These are phyloP conservation scores for Sarocladiaceae sp. DNA, from an alignment of 2,329 filamentous ascomycete species.

Conservation along the genomic window DNA sequence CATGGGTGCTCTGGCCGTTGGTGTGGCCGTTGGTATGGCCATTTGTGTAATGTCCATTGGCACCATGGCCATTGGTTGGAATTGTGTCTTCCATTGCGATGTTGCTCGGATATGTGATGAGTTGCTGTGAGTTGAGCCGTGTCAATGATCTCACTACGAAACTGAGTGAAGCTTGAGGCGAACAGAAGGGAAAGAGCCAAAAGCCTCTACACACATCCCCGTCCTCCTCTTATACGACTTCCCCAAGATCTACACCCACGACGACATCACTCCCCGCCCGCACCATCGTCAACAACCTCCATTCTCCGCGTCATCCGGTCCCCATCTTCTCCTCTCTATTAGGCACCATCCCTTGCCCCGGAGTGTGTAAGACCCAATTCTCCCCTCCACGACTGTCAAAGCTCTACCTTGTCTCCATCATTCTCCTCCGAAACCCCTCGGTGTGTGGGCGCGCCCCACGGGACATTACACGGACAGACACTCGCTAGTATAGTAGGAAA, in stretches of 20 bases:
- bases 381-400: too few relatives aligned
- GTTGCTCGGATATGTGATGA: not conserved
- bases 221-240: not conserved
- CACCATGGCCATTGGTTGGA: not conserved
- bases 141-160: too few relatives aligned
- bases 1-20: not conserved
- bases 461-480: not conserved
- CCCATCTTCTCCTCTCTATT: not conserved
- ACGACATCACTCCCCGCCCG: not conserved
- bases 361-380: too few relatives aligned
- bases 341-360: not conserved
- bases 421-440: not conserved
- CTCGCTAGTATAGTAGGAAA: not conserved
- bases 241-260: not conserved
- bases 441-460: not conserved
- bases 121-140: not conserved
- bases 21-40: not conserved
- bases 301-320: conserved; percentile 7
- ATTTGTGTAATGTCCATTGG: not conserved
- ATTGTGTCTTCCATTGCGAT: not conserved
- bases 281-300: not conserved
- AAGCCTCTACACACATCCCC: too few relatives aligned
- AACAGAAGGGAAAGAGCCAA: not conserved
- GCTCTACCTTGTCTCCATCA: not conserved
- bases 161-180: too few relatives aligned